These are phyloP conservation scores for Cicer pinnatifidum DNA, from an alignment of 306 rosid genomes.

Conservation along the genomic window DNA sequence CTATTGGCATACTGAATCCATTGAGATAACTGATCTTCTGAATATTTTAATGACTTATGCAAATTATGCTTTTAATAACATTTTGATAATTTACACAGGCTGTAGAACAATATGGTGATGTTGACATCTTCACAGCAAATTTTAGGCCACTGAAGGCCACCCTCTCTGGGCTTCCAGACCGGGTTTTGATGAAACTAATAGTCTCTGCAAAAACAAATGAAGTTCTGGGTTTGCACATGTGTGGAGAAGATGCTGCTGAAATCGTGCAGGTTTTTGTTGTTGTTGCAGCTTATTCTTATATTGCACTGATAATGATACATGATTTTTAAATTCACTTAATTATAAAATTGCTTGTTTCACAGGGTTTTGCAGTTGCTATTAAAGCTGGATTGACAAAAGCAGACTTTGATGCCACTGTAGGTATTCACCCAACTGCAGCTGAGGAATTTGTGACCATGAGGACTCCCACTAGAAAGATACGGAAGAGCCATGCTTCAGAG, in stretches of 20 bases:
- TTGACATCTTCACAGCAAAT: constrained; percentile 82
- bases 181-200: constrained; percentile 84
- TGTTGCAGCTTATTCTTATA: constrained; percentile 32
- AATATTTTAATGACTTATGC: constrained; percentile 30
- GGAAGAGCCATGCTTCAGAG: constrained; percentile 62
- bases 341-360: constrained; percentile 40
- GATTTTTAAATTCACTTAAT: constrained; percentile 37
- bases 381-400: constrained; percentile 95
- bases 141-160: constrained; percentile 96
- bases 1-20: constrained; percentile 17
- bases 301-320: constrained; percentile 31
- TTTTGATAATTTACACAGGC: constrained; percentile 64
- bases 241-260: constrained; percentile 96
- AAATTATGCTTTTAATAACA: constrained; percentile 35
- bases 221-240: constrained; percentile 87
- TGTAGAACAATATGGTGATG: constrained; percentile 69
- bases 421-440: constrained; percentile 93
- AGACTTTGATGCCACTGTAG: constrained; percentile 89
- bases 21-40: constrained; percentile 36
- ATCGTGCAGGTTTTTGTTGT: constrained; percentile 73
- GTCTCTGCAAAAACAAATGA: constrained; percentile 78
- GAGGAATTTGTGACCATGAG: constrained; percentile 98
- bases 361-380: constrained; percentile 96
- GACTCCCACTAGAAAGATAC: constrained; percentile 75
- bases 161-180: constrained; percentile 89